Evolutionary conservation across 768 basidiomycete genomes (phyloP).

Genomic region (Leccinum uliginosum): DNA sequence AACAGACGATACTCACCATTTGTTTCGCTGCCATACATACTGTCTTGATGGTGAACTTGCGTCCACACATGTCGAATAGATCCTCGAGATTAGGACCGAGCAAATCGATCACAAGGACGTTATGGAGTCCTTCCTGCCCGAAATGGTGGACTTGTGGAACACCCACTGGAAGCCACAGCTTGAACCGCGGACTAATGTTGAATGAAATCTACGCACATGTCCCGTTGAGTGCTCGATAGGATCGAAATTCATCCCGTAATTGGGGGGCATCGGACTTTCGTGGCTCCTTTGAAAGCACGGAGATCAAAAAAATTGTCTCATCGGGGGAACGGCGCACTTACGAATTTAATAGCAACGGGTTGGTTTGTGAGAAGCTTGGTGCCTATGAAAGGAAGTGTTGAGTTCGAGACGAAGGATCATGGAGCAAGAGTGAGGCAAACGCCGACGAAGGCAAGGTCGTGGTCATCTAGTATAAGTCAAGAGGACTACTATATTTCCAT

Average conservation of each 20-base stretch:
- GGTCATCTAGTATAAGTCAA: constrained; percentile 3
- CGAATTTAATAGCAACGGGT: constrained; percentile 97
- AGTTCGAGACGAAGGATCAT: constrained; percentile 7
- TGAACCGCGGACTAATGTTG: constrained; percentile 12
- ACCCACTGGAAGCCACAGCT: constrained; percentile 54
- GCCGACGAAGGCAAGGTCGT: constrained; percentile 1
- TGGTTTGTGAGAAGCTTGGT: constrained; percentile 78
- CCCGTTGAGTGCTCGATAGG: constrained; percentile 91
- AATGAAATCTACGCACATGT: constrained; percentile 56
- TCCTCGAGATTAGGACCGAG: constrained; percentile 98
- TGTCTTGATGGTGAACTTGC: constrained; percentile 96
- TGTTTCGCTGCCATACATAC: constrained; percentile 99
- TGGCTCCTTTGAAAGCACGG: constrained; percentile 59
- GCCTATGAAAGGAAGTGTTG: constrained; percentile 43
- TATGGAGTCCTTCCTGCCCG: constrained; percentile 97
- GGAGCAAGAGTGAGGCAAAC: not conserved
- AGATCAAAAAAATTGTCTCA: constrained; percentile 13
- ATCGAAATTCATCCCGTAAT: constrained; percentile 93
- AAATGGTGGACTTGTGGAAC: constrained; percentile 99
- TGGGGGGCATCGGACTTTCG: constrained; percentile 98
- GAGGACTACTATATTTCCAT: constrained; percentile 5
- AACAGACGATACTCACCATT: constrained; percentile 62
- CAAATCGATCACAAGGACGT: constrained; percentile 90
- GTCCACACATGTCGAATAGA: constrained; percentile 97
- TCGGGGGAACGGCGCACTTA: constrained; percentile 38